phyloP scores from a whole-genome alignment of 352 stramenopile species.

The Phytophthora hybrid region DNA sequence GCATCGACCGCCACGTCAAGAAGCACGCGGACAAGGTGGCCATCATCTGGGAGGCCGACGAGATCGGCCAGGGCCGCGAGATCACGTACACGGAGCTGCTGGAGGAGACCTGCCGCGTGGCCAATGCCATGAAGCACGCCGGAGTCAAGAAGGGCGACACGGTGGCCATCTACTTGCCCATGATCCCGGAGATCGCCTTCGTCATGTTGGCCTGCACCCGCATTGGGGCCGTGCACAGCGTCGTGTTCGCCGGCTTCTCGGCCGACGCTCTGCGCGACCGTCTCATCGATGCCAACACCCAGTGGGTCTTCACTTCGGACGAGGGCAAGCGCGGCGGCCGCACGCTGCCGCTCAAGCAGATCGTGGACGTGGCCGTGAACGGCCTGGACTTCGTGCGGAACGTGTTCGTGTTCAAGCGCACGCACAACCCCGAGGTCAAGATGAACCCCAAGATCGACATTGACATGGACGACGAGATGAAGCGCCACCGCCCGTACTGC shows the following conservation, averaged over 20 bases:
- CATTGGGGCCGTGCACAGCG: slow-evolving; percentile 97
- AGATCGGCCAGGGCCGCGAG: slow-evolving; percentile 88
- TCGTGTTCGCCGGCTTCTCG: slow-evolving; percentile 98
- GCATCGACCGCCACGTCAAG: slow-evolving; percentile 95
- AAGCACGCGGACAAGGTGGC: slow-evolving; percentile 86
- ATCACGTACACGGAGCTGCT: slow-evolving; percentile 63
- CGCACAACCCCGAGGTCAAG: slow-evolving; percentile 70
- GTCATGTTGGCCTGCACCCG: slow-evolving; percentile 98
- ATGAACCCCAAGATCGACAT: slow-evolving; percentile 91
- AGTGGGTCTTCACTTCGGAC: slow-evolving; percentile 95
- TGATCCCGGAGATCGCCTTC: slow-evolving; percentile 98
- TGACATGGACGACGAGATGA: slow-evolving; percentile 93
- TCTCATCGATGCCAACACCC: slow-evolving; percentile 90
- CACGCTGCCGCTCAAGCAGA: slow-evolving; percentile 95
- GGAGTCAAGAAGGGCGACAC: slow-evolving; percentile 94
- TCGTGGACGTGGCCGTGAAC: slow-evolving; percentile 94
- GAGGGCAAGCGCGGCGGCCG: slow-evolving; percentile 94
- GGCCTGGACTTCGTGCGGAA: slow-evolving; percentile 92
- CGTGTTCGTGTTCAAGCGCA: slow-evolving; percentile 96
- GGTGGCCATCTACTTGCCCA: slow-evolving; percentile 99
- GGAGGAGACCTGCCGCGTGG: slow-evolving; percentile 88
- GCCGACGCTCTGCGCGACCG: slow-evolving; percentile 95
- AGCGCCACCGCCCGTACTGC: slow-evolving; percentile 94
- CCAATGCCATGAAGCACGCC: slow-evolving; percentile 95
- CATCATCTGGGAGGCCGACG: slow-evolving; percentile 98